Conservation (phyloP, 2,329 filamentous ascomycete genomes). For the Fusarium verrucosum region DNA sequence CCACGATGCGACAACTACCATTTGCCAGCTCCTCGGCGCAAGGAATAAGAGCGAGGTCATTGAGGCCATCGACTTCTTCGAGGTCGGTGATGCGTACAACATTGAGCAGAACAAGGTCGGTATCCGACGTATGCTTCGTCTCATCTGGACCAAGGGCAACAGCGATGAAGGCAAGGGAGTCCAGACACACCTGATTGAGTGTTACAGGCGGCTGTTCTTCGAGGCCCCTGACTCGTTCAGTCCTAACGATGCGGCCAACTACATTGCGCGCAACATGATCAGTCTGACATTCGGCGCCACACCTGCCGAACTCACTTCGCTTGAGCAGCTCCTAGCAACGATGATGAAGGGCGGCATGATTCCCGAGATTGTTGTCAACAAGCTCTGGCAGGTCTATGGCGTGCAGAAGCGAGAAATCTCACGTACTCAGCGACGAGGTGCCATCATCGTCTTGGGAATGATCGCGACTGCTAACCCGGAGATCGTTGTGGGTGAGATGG, state of each 20-base stretch:
- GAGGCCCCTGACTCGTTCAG: slow-evolving; percentile 90
- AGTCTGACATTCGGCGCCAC: slow-evolving; percentile 96
- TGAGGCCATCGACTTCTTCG: slow-evolving; percentile 98
- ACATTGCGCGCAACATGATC: slow-evolving; percentile 98
- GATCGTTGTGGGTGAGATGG: slow-evolving; percentile 93
- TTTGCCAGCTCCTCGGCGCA: slow-evolving; percentile 89
- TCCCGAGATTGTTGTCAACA: slow-evolving; percentile 84
- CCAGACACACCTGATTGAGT: slow-evolving; percentile 95
- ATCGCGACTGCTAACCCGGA: slow-evolving; percentile 90
- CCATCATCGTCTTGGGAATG: slow-evolving; percentile 98
- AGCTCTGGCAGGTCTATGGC: slow-evolving; percentile 97
- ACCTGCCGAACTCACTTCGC: slow-evolving; percentile 90
- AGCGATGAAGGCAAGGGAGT: slow-evolving; percentile 99
- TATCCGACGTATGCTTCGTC: slow-evolving; percentile 91
- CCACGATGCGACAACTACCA: slow-evolving; percentile 79
- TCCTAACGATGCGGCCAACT: slow-evolving; percentile 90
- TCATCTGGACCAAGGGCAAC: slow-evolving; percentile 99
- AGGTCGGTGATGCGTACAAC: slow-evolving; percentile 94
- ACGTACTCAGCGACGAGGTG: slow-evolving; percentile 85
- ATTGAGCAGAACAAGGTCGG: slow-evolving; percentile 92
- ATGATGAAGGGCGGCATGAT: slow-evolving; percentile 97
- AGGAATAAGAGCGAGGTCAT: slow-evolving; percentile 99
- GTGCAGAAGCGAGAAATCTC: slow-evolving; percentile 95
- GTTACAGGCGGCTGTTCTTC: slow-evolving; percentile 95
- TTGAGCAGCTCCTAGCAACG: slow-evolving; percentile 92